Base-by-base conservation (phyloP, 805 yeast species). In the Candida taoyuanica region DNA sequence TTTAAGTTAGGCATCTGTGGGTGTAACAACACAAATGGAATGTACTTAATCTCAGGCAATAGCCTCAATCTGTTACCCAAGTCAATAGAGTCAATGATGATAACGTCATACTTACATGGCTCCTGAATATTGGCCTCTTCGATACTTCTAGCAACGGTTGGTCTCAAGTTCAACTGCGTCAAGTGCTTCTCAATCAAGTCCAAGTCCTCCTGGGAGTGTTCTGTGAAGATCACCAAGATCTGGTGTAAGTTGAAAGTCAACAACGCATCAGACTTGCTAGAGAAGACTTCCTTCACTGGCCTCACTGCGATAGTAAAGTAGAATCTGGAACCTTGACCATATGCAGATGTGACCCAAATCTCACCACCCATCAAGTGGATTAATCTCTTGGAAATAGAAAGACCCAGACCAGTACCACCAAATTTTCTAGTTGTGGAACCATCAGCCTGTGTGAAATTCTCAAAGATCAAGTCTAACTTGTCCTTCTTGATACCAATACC, bases 341-440 rank as follows among this genome's bases (percentile, higher is more conserved):
- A 84, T 40, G 73, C 72, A 1, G 94, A 84, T 17, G 85, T 76
- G 19, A 87, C 95, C 95, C 95, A 85, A 45, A 86, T 85, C 47
- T 83, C 91, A 56, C 95, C 96, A 31, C 95, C 95, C 95, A 87
- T 86, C 45, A 86, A 70, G 53, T 85, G 89, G 54, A 87, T 86
- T 49, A 86, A 71, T 52, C 85, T 87, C 59, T 85, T 85, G 7
- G 95, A 87, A 58, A 86, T 86, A 3, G 94, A 84, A 38, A 86
- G 69, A 17, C 96, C 96, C 34, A 86, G 68, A 46, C 96, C 96
- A 4, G 95, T 87, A 53, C 96, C 95, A 52, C 95, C 96, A 58
- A 86, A 87, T 60, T 84, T 85, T 59, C 95, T 74, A 1, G 95
- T 86, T 2, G 95, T 86, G 5, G 95, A 85, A 28, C 96, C 96